Evolutionary conservation across 768 basidiomycete species (phyloP).

Genomic region (Brasilioporus rufonigricans): DNA sequence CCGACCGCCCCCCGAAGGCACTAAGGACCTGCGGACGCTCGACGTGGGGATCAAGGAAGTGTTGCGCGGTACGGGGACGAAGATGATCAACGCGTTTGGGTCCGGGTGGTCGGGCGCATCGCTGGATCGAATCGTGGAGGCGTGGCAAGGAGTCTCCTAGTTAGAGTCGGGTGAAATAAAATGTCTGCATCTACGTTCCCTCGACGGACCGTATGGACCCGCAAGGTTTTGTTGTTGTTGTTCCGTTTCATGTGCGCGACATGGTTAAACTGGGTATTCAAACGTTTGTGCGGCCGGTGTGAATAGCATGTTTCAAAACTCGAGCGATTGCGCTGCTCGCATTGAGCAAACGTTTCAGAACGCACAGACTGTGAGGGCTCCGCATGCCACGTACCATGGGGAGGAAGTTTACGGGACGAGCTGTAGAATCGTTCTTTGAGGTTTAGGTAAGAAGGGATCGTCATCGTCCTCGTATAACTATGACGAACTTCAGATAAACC

Average conservation of each 20-base stretch:
- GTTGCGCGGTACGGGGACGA: slow-evolving; percentile 79
- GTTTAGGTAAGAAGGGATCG: not conserved
- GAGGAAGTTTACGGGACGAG: no score
- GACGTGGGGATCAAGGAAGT: slow-evolving; percentile 78
- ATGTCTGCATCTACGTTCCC: not conserved
- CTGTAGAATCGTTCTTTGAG: not conserved
- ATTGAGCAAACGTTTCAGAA: not conserved
- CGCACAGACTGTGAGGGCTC: no score
- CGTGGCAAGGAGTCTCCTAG: slow-evolving; percentile 43
- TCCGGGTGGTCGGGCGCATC: slow-evolving; percentile 73
- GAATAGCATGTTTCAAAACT: not conserved
- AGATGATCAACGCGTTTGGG: slow-evolving; percentile 67
- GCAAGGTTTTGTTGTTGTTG: not conserved
- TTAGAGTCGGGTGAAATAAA: not conserved
- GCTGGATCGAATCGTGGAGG: slow-evolving; percentile 60
- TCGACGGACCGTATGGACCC: not conserved
- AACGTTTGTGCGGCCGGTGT: not conserved
- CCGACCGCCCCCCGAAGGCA: slow-evolving; percentile 51
- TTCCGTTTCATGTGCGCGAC: not conserved
- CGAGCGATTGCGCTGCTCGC: no score
- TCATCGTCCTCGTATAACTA: no score
- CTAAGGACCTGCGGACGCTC: slow-evolving; percentile 33
- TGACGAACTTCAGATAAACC: no score
- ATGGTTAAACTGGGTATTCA: not conserved
- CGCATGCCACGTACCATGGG: no score